Base-by-base conservation (phyloP, 208 protist genomes). In the Leishmania turanica region DNA sequence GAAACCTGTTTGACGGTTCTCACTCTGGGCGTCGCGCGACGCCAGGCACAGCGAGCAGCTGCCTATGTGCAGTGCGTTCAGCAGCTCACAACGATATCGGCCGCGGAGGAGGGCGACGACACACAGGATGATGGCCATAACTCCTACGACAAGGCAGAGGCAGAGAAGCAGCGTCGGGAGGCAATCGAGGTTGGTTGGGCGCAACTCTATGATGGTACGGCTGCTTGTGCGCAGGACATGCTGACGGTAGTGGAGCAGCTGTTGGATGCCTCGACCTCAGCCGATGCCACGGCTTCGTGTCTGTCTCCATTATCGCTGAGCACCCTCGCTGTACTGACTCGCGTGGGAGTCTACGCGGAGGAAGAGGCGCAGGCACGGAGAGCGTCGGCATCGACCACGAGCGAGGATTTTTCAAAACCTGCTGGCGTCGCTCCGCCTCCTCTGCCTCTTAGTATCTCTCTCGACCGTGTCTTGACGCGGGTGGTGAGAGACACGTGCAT, bases 11-110 rank as follows among this genome's bases (percentile, higher is more conserved):
- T 85, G 62, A 73, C 77, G 45, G 54, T 65, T 13, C 53, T 85
- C 53, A 27, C 80, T 0, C 65, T 85, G 6, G 53, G 76, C 54
- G 49, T 68, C n/a, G 71, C 77, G 13, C 47, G 54, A 37, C 73
- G 15, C 58, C 76, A 80, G 70, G n/a, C 60, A 45, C 58, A 76
- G 70, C 45, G 60, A 6, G 81, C 70, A 3, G 40, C 81, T 11
- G 70, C 76, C 24, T 84, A 77, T 54, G 81, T 84, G 68, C 81
- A 54, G 27, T 60, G 60, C 11, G 51, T 77, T 64, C 49, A 78
- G 34, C 77, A 54, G 54, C 53, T 34, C 17, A 47, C n/a, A 31
- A 27, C 34, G 77, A 42, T n/a, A 45, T 49, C 47, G 69, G 47
- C 24, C 3, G 31, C 56, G 58, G 74, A 40, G 19, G 42, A 62